These are phyloP conservation scores for Aeschynomene evenia DNA, from an alignment of 306 rosid genomes.

Conservation along the genomic window DNA sequence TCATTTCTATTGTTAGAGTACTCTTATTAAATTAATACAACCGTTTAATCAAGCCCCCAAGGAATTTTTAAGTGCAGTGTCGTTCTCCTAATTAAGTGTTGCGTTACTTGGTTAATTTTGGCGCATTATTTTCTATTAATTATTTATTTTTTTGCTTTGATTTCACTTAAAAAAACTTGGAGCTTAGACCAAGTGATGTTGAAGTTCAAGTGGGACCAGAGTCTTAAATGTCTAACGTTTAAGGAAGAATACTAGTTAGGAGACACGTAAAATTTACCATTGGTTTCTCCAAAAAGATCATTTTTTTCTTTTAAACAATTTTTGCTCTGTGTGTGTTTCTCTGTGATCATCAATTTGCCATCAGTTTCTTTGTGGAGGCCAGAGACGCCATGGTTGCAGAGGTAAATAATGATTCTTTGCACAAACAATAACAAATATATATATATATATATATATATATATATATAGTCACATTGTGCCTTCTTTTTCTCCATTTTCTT, in stretches of 20 bases:
- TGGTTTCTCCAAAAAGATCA: constrained; percentile 36
- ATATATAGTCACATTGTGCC: background rate
- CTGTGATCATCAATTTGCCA: constrained; percentile 37
- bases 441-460: too few relatives aligned
- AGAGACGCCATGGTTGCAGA: constrained; percentile 50
- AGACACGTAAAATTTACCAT: constrained; percentile 41
- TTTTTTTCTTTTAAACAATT: background rate
- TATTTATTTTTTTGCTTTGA: background rate
- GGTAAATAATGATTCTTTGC: constrained; percentile 43
- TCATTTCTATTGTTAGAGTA: background rate
- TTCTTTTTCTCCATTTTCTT: constrained; percentile 34
- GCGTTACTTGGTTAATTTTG: background rate
- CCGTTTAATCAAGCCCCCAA: background rate
- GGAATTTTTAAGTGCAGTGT: background rate
- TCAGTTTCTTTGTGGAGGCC: constrained; percentile 30
- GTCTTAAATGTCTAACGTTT: constrained; percentile 39
- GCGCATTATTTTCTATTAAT: background rate
- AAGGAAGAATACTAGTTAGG: constrained; percentile 41
- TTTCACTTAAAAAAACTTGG: background rate
- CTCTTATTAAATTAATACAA: background rate
- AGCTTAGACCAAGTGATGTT: constrained; percentile 9
- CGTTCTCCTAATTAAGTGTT: background rate
- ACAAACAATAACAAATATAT: background rate
- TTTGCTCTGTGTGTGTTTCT: constrained; percentile 12
- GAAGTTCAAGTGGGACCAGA: constrained; percentile 59